Evolutionary conservation across 805 yeast genomes (phyloP).

Genomic region (Sungouiella thailandica): DNA sequence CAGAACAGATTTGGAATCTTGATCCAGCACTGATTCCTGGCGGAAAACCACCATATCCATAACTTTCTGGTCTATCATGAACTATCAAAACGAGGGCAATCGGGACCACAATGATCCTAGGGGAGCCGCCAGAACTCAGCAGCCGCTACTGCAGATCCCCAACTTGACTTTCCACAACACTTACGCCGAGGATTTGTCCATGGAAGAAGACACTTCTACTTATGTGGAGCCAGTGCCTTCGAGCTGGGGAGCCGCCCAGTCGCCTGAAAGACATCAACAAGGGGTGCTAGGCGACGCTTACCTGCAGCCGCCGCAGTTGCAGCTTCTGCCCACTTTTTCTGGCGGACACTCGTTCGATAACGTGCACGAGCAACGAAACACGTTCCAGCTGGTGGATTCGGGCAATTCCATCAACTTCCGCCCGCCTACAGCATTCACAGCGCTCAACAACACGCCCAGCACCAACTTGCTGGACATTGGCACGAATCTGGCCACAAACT

Average conservation of each 20-base stretch:
- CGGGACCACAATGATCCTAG: background rate
- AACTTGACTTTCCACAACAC: conserved; percentile 1
- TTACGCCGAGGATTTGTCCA: conserved; percentile 24
- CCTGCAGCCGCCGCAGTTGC: conserved; percentile 14
- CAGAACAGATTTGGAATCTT: too few relatives aligned
- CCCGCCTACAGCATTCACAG: conserved; percentile 40
- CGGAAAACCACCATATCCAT: too few relatives aligned
- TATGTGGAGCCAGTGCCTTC: conserved; percentile 6
- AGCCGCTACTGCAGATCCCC: conserved; percentile 3
- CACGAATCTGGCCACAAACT: conserved; percentile 19
- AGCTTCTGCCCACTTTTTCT: conserved; percentile 21
- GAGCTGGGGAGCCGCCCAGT: conserved; percentile 3
- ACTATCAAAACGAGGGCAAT: conserved; percentile 1
- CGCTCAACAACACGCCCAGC: conserved; percentile 34
- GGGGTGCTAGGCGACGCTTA: too few relatives aligned
- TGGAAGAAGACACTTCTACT: conserved; percentile 35
- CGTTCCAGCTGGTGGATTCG: conserved; percentile 36
- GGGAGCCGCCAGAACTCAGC: background rate
- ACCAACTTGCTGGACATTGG: conserved; percentile 37
- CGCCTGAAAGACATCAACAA: conserved; percentile 11
- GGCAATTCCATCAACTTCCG: conserved; percentile 25
- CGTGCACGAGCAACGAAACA: conserved; percentile 7
- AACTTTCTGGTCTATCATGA: too few relatives aligned
- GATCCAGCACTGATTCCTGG: too few relatives aligned
- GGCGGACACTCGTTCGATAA: conserved; percentile 14